phyloP scores from a whole-genome alignment of 208 protist genomes.

The Phytomonas sp. region DNA sequence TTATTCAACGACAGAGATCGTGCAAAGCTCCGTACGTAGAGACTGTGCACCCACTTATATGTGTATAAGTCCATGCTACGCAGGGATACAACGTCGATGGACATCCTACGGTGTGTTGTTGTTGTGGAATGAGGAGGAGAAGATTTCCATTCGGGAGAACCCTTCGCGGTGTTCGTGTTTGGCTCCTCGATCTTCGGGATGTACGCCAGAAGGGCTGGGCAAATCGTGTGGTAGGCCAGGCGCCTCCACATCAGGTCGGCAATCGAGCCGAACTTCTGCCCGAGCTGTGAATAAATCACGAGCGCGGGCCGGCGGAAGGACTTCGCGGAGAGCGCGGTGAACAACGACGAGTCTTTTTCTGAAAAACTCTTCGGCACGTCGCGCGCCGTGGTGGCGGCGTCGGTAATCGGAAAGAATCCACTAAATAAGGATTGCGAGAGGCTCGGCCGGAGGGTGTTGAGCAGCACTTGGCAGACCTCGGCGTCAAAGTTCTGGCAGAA shows the following conservation, averaged over 20 bases:
- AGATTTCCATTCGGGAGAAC: neutral
- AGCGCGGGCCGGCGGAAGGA: conserved; percentile 66
- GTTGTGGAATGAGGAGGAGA: neutral
- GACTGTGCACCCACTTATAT: conserved; percentile 65
- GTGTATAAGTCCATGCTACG: conserved; percentile 77
- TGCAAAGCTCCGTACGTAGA: conserved; percentile 69
- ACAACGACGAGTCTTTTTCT: conserved; percentile 32
- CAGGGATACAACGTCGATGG: conserved; percentile 75
- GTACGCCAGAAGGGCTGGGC: conserved; percentile 40
- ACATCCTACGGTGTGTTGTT: conserved; percentile 17
- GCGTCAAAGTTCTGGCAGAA: conserved; percentile 25
- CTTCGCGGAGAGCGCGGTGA: conserved; percentile 38
- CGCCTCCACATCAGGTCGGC: conserved; percentile 65
- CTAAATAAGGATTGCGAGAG: conserved; percentile 21
- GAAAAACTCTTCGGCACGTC: conserved; percentile 17
- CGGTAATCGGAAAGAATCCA: conserved; percentile 12
- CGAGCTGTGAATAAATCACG: conserved; percentile 77
- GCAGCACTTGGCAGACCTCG: neutral
- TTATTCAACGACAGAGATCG: conserved; percentile 24
- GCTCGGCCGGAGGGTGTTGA: conserved; percentile 10
- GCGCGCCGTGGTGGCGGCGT: neutral
- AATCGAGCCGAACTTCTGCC: conserved; percentile 69
- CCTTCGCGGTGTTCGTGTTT: neutral
- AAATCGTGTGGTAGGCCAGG: conserved; percentile 64
- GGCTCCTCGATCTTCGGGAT: conserved; percentile 20